Evolutionary conservation across 2,329 filamentous ascomycete species (phyloP).

Genomic region (Diaporthe capsici): DNA sequence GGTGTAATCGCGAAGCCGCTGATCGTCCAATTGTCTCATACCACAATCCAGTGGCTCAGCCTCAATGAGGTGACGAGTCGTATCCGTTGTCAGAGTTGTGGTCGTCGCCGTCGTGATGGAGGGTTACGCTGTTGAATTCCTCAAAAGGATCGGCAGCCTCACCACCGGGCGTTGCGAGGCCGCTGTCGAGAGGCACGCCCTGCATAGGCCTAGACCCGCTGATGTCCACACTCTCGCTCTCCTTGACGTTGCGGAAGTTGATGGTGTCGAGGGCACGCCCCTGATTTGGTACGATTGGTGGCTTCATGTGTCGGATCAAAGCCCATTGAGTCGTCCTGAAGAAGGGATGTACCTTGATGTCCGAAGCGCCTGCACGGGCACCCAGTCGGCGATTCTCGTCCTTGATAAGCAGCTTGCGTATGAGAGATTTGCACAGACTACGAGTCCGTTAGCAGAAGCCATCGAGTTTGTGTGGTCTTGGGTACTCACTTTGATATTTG

Average conservation of each 20-base stretch:
- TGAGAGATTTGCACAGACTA: slow-evolving; percentile 95
- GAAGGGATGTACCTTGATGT: slow-evolving; percentile 96
- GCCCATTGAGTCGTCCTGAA: slow-evolving; percentile 98
- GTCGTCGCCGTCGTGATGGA: slow-evolving; percentile 96
- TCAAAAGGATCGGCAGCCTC: slow-evolving; percentile 91
- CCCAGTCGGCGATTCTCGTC: slow-evolving; percentile 95
- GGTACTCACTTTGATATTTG: slow-evolving; percentile 89
- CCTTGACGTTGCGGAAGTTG: slow-evolving; percentile 98
- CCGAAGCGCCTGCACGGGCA: slow-evolving; percentile 93
- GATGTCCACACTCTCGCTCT: slow-evolving; percentile 94
- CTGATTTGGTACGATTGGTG: slow-evolving; percentile 93
- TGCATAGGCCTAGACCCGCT: slow-evolving; percentile 70
- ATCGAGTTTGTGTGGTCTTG: slow-evolving; percentile 16
- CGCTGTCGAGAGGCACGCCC: slow-evolving; percentile 89
- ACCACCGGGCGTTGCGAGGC: slow-evolving; percentile 85
- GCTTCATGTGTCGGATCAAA: slow-evolving; percentile 96
- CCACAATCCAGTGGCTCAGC: neutral
- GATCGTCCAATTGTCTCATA: neutral
- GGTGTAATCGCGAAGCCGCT: neutral
- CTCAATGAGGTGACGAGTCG: slow-evolving; percentile 41
- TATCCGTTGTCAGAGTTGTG: slow-evolving; percentile 55
- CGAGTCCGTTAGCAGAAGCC: slow-evolving; percentile 30
- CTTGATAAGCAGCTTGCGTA: slow-evolving; percentile 97
- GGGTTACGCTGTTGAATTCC: slow-evolving; percentile 97
- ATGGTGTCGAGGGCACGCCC: slow-evolving; percentile 92